Conservation (phyloP, 306 rosid species). For the Quercus cerris region DNA sequence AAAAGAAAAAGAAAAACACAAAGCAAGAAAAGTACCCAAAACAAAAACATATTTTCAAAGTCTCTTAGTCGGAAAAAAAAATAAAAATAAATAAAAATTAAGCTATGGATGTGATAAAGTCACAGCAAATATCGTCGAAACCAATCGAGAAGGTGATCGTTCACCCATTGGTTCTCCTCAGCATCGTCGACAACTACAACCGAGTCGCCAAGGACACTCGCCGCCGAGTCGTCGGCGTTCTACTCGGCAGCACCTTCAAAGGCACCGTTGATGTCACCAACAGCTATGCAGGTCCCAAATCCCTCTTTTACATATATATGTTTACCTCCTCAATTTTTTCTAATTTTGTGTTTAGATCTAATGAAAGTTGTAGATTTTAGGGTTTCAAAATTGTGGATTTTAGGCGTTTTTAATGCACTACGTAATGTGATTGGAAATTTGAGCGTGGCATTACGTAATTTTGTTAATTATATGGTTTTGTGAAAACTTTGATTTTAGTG, state of each 20-base stretch:
- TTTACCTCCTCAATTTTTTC: neutral
- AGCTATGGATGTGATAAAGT: conserved; percentile 73
- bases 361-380: neutral
- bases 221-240: conserved; percentile 80
- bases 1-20: no score
- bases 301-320: no score
- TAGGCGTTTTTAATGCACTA: neutral
- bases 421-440: neutral
- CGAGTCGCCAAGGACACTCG: conserved; percentile 86
- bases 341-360: neutral
- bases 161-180: conserved; percentile 79
- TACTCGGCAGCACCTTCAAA: conserved; percentile 71
- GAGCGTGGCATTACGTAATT: neutral
- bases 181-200: conserved; percentile 91
- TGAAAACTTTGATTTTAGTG: neutral
- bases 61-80: neutral
- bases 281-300: conserved; percentile 72
- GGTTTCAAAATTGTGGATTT: neutral
- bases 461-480: neutral
- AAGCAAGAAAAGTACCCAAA: no score
- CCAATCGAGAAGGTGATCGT: conserved; percentile 82
- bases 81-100: neutral
- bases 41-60: neutral
- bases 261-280: conserved; percentile 89
- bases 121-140: conserved; percentile 74